Evolutionary conservation across 2,329 filamentous ascomycete species (phyloP), one percentile per base, ranked within the genome.

Genomic region (Curvularia verruculosa): DNA sequence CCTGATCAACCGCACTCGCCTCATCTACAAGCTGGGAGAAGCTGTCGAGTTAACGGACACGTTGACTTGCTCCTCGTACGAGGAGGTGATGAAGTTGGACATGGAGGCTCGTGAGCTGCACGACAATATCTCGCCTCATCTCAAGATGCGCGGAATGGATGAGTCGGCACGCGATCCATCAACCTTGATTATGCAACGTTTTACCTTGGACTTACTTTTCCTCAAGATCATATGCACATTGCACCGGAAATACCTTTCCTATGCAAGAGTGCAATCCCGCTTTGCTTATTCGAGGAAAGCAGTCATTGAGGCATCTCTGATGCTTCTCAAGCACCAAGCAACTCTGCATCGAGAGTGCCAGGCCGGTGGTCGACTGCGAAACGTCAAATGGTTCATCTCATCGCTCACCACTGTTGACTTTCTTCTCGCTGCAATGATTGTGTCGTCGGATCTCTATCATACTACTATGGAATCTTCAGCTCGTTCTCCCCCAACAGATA

Each of bases 211-310:
- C 60, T 88, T 95, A 48, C 79, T 97, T 5, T 96, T 92, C 71
- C 87, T 96, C 62, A 96, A 96, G 78, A 90, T 92, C 18, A 84
- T 96, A 67, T 96, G 92, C 68, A 85, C 96, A 21, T 84, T 99
- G 37, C 95, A 99, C 75, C 85, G 92, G 49, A 92, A 92, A 62
- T 97, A 95, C 74, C 84, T 96, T 56, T 82, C 85, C n/a, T 85
- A 88, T 57, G 90, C 92, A 24, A 62, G 70, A 46, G 85, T 90
- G 57, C 95, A 94, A 66, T 82, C 89, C 9, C 85, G 92, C 8
- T 98, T 96, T 70, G 85, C 87, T 8, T 91, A 95, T 70, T 96
- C 92, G 2, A 86, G 94, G 28, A 87, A 88, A 39, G 89, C 88
- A 21, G 95, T 92, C 61, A 89, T 98, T 39, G 92, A 96, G 68